Conservation (phyloP, 169 alveolate species). For the Cryptosporidium parvum region DNA sequence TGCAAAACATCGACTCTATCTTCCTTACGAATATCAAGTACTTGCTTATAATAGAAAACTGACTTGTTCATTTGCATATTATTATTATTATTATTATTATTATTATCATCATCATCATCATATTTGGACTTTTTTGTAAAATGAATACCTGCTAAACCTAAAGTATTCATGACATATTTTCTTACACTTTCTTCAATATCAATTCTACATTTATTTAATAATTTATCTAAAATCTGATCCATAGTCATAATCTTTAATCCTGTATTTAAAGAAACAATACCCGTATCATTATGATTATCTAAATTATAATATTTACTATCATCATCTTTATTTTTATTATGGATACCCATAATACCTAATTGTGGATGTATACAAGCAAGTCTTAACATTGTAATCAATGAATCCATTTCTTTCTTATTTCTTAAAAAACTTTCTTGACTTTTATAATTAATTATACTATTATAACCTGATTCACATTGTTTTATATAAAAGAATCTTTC, state of each 20-base stretch:
- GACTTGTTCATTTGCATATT: not conserved
- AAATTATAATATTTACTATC: not conserved
- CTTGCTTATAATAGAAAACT: constrained; percentile 26
- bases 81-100: no score
- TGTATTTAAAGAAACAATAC: constrained; percentile 24
- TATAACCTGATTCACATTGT: constrained; percentile 66
- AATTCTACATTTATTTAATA: constrained; percentile 68
- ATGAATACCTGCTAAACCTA: constrained; percentile 53
- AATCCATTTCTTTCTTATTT: constrained; percentile 72
- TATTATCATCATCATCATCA: not conserved
- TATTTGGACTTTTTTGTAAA: not conserved
- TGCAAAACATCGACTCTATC: constrained; percentile 56
- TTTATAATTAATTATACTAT: not conserved
- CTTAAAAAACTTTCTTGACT: not conserved
- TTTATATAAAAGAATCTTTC: constrained; percentile 79
- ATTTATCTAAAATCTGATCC: constrained; percentile 58
- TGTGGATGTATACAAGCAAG: constrained; percentile 81
- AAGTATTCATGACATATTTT: constrained; percentile 71
- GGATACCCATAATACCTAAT: constrained; percentile 78
- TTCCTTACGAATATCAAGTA: constrained; percentile 61
- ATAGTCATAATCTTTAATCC: constrained; percentile 71
- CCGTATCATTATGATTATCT: not conserved
- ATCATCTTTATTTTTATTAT: not conserved
- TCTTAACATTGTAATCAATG: constrained; percentile 76
- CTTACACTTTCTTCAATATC: constrained; percentile 68